These are phyloP conservation scores for Sporopachydermia cereana DNA, from an alignment of 1,139 yeast species.

Conservation along the genomic window DNA sequence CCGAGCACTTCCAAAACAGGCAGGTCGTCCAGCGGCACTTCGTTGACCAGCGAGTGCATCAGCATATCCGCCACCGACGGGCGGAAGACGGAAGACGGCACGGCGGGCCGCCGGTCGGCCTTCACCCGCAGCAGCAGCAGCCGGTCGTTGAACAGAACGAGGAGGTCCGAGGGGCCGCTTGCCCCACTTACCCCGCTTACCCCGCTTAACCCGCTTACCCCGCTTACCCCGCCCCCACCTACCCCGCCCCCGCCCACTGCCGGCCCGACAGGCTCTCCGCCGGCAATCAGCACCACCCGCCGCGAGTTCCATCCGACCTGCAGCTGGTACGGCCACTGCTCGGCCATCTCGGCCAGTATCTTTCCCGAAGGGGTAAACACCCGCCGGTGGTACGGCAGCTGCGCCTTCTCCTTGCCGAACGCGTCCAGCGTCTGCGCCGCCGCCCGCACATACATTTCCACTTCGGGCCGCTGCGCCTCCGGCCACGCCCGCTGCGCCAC, in stretches of 20 bases:
- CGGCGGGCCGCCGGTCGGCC: constrained; percentile 11
- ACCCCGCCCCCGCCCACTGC: constrained; percentile 15
- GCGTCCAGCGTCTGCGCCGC: constrained; percentile 66
- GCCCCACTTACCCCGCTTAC: no score
- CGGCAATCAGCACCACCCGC: constrained; percentile 73
- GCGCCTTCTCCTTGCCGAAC: constrained; percentile 41
- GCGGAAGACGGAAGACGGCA: background rate
- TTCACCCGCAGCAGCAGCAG: constrained; percentile 48
- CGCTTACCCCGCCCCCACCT: no score
- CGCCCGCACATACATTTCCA: constrained; percentile 36
- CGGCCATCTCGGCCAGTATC: constrained; percentile 69
- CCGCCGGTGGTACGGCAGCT: constrained; percentile 39
- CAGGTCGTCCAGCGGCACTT: constrained; percentile 60
- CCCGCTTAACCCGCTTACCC: no score
- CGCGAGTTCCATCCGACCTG: constrained; percentile 85
- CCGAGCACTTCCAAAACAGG: constrained; percentile 59
- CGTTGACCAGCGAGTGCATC: constrained; percentile 84
- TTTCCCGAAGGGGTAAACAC: constrained; percentile 90
- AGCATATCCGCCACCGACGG: constrained; percentile 68
- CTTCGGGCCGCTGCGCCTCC: constrained; percentile 22
- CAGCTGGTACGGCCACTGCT: constrained; percentile 76
- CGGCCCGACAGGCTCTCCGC: constrained; percentile 29
- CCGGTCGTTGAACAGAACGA: constrained; percentile 73
- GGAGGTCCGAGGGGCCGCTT: constrained; percentile 31
- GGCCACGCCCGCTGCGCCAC: constrained; percentile 31